Conservation (phyloP, 2,329 filamentous ascomycete species). For the Fusarium poae region DNA sequence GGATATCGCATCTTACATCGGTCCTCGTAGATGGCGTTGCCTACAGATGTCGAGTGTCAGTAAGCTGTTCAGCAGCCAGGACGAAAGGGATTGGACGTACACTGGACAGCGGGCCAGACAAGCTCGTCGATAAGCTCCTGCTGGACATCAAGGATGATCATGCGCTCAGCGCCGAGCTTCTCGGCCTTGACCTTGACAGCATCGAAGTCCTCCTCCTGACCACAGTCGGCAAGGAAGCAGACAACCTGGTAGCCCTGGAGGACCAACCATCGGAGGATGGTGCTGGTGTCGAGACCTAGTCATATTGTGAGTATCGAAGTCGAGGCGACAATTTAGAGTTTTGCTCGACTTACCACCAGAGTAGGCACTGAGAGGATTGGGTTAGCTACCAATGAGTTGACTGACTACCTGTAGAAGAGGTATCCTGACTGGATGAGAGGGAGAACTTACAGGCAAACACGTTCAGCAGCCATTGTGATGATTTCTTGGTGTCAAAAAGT, state of each 20-base stretch:
- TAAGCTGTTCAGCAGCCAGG: not conserved
- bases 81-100: constrained; percentile 42
- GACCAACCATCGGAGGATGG: constrained; percentile 34
- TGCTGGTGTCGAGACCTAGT: constrained; percentile 41
- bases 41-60: not conserved
- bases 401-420: not conserved
- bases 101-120: constrained; percentile 81
- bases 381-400: constrained; percentile 29
- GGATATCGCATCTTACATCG: constrained; percentile 53
- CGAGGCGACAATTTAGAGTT: not conserved
- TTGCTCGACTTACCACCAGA: constrained; percentile 38
- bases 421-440: too few relatives aligned
- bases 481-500: constrained; percentile 4
- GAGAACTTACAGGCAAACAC: constrained; percentile 43
- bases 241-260: constrained; percentile 32
- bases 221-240: constrained; percentile 70
- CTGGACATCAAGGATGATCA: constrained; percentile 72
- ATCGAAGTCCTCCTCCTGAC: constrained; percentile 78
- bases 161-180: constrained; percentile 51
- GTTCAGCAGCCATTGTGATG: constrained; percentile 37
- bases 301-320: constrained; percentile 11
- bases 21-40: constrained; percentile 33
- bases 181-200: constrained; percentile 76
- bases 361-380: constrained; percentile 40
- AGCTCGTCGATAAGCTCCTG: constrained; percentile 81